phyloP scores from a whole-genome alignment of 1,284 basidiomycete genomes.

The Irpex sp. region DNA sequence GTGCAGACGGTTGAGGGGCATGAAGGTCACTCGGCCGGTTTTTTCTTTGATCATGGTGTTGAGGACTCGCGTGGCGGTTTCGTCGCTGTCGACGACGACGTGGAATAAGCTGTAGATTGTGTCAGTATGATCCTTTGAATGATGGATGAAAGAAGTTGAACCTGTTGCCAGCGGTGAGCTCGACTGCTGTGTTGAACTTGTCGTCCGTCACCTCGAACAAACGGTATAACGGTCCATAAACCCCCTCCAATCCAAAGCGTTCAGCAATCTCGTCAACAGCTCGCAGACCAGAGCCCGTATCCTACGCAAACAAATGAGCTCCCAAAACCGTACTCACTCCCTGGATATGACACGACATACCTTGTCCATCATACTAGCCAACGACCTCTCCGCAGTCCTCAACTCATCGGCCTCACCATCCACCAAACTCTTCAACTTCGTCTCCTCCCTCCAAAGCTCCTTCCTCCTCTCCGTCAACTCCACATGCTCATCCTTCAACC shows the following conservation, averaged over 20 bases:
- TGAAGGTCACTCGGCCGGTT: conserved; percentile 94
- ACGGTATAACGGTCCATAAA: conserved; percentile 93
- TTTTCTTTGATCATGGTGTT: conserved; percentile 92
- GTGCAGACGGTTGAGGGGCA: conserved; percentile 96
- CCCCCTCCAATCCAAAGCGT: conserved; percentile 70
- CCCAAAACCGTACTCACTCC: neutral
- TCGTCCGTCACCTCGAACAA: conserved; percentile 89
- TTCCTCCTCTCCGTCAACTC: conserved; percentile 81
- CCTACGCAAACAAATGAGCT: conserved; percentile 41
- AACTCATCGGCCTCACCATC: conserved; percentile 79
- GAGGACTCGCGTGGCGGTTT: conserved; percentile 84
- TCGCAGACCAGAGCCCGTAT: conserved; percentile 84
- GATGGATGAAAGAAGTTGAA: conserved; percentile 24
- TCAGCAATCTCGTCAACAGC: conserved; percentile 83
- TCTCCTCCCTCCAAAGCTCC: conserved; percentile 94
- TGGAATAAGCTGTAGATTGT: conserved; percentile 78
- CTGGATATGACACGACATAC: conserved; percentile 37
- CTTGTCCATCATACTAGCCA: conserved; percentile 95
- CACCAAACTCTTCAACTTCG: conserved; percentile 78
- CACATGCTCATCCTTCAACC: conserved; percentile 69
- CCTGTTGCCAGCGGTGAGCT: conserved; percentile 94
- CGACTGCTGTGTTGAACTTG: conserved; percentile 91
- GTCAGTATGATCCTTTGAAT: neutral
- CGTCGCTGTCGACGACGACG: conserved; percentile 95
- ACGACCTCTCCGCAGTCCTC: conserved; percentile 71